Conservation (phyloP, 176 grass and related monocot species). For the Rhynchospora tenuis region DNA sequence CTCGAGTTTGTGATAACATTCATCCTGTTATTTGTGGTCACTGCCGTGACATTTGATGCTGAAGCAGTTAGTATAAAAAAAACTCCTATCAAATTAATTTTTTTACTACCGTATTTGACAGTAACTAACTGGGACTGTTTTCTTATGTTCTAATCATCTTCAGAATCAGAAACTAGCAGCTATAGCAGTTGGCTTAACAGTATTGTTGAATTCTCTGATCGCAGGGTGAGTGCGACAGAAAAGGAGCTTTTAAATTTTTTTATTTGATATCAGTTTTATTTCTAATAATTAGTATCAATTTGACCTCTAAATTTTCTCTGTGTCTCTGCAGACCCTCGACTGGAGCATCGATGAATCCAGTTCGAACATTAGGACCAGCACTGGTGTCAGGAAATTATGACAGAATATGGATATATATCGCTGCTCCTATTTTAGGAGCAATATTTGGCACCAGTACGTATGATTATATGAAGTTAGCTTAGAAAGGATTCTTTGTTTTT, state of each 20-base stretch:
- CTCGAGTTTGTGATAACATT: constrained; percentile 24
- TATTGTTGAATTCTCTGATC: constrained; percentile 18
- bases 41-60: constrained; percentile 9
- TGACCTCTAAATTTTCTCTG: not conserved
- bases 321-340: constrained; percentile 29
- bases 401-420: constrained; percentile 46
- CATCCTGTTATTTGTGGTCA: constrained; percentile 25
- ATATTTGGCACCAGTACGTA: constrained; percentile 35
- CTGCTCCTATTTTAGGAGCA: constrained; percentile 40
- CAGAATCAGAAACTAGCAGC: constrained; percentile 20
- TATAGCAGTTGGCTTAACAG: constrained; percentile 26
- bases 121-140: not conserved
- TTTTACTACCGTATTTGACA: not conserved
- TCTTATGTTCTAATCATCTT: not conserved
- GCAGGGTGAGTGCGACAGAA: constrained; percentile 12
- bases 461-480: constrained; percentile 30
- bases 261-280: not conserved
- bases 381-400: constrained; percentile 42
- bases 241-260: not conserved
- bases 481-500: not conserved
- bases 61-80: constrained; percentile 15
- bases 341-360: constrained; percentile 56
- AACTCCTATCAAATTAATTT: constrained; percentile 11
- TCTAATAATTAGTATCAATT: not conserved
- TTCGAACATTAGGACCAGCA: constrained; percentile 45